A percentile compares a stretch with the other conserved stretches of the same genome.
Conservation (phyloP, 306 rosid genomes). For the Malus sylvestris region DNA sequence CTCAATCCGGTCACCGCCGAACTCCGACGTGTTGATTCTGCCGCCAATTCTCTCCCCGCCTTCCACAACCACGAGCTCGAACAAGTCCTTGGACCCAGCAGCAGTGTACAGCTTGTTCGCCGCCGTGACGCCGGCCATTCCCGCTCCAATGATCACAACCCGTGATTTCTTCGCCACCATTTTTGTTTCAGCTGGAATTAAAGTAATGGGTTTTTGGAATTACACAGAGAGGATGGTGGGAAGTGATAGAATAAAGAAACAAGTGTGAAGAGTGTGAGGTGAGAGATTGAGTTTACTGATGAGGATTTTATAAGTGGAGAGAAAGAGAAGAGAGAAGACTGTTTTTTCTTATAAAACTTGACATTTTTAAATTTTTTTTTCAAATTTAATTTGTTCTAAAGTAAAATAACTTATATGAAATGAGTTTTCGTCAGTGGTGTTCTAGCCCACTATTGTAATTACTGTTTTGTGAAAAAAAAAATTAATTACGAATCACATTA, state of each 20-base stretch:
- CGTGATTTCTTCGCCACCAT: conserved; percentile 77
- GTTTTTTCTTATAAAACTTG: neutral
- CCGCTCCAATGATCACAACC: conserved; percentile 89
- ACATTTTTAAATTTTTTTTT: neutral
- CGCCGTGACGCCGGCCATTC: conserved; percentile 96
- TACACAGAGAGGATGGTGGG: neutral
- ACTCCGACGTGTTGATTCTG: conserved; percentile 82
- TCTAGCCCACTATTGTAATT: too few species aligned
- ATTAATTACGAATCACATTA: too few species aligned
- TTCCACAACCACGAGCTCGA: conserved; percentile 75
- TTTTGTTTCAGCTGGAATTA: neutral
- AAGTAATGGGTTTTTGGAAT: neutral
- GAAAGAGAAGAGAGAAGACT: neutral
- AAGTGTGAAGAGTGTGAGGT: conserved; percentile 27
- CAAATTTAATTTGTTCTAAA: neutral
- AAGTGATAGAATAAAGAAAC: conserved; percentile 11
- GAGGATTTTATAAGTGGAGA: conserved; percentile 43
- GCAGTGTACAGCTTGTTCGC: conserved; percentile 79
- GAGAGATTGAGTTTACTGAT: conserved; percentile 47
- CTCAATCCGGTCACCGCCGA: conserved; percentile 87
- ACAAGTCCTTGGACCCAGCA: conserved; percentile 37
- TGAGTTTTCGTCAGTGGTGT: too few species aligned
- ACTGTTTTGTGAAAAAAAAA: too few species aligned
- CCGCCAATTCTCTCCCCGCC: conserved; percentile 91
- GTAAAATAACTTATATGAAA: too few species aligned